Evolutionary conservation across 768 basidiomycete species (phyloP).

Genomic region (Lanmaoa pseudosensibilis): DNA sequence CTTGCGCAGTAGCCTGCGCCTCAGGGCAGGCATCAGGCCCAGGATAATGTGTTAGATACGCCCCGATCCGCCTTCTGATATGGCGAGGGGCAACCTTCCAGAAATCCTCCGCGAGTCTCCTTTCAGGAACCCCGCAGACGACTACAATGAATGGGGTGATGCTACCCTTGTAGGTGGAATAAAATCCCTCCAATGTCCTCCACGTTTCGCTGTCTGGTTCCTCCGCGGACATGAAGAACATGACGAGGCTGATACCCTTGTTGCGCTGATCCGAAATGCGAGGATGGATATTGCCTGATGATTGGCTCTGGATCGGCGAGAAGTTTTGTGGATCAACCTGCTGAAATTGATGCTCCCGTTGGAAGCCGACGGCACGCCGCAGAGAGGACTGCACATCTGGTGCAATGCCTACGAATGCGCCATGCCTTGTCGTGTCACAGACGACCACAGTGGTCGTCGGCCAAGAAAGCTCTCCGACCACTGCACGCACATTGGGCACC

Average conservation of each 20-base stretch:
- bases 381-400: slow-evolving; percentile 10
- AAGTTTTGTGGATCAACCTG: slow-evolving; percentile 14
- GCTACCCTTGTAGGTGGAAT: slow-evolving; percentile 8
- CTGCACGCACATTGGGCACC: slow-evolving; percentile 17
- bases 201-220: slow-evolving; percentile 7
- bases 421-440: slow-evolving; percentile 14
- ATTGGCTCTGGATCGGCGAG: background rate
- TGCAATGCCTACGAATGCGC: slow-evolving; percentile 8
- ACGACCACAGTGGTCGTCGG: slow-evolving; percentile 22
- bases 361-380: background rate
- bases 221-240: slow-evolving; percentile 15
- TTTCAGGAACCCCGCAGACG: slow-evolving; percentile 7
- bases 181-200: slow-evolving; percentile 17
- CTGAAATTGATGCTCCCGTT: slow-evolving; percentile 15
- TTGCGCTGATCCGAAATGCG: background rate
- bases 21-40: slow-evolving; percentile 6
- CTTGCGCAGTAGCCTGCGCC: slow-evolving; percentile 10
- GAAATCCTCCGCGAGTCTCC: slow-evolving; percentile 9
- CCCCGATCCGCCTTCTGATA: slow-evolving; percentile 11
- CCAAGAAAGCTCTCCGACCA: slow-evolving; percentile 19
- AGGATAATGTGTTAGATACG: slow-evolving; percentile 13
- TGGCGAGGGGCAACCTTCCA: slow-evolving; percentile 10
- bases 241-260: slow-evolving; percentile 13
- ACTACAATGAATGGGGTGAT: slow-evolving; percentile 22
- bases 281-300: background rate